Conservation (phyloP, 2,329 filamentous ascomycete genomes). For the Apiospora marii region DNA sequence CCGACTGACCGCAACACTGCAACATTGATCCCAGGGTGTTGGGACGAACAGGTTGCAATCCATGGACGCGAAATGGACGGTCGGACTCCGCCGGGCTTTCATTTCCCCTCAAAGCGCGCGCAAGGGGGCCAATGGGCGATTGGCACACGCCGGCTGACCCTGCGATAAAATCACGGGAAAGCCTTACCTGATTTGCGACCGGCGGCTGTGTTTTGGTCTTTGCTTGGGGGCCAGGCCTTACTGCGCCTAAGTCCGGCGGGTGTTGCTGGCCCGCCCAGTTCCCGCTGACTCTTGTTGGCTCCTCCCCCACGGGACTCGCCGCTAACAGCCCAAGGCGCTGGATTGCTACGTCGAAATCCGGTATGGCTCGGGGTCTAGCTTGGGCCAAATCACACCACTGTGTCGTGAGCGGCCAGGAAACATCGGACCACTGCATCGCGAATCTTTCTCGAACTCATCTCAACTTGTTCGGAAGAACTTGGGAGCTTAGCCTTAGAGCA, state of each 20-base stretch:
- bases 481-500: not conserved
- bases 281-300: not conserved
- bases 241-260: slow-evolving; percentile 15
- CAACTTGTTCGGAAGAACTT: not conserved
- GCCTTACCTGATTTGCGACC: not conserved
- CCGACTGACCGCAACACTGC: not conserved
- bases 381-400: slow-evolving; percentile 32
- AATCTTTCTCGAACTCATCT: slow-evolving; percentile 9
- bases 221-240: not conserved
- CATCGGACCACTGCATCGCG: slow-evolving; percentile 30
- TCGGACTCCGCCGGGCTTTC: slow-evolving; percentile 16
- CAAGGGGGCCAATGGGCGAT: not conserved
- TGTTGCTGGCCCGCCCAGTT: not conserved
- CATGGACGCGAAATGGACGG: not conserved
- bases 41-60: slow-evolving; percentile 10
- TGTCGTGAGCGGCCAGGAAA: slow-evolving; percentile 31
- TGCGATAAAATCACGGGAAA: slow-evolving; percentile 17
- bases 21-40: not conserved
- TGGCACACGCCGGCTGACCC: not conserved
- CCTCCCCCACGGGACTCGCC: slow-evolving; percentile 8
- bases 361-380: not conserved
- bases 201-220: not conserved
- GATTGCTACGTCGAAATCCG: slow-evolving; percentile 7
- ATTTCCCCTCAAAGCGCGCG: not conserved
- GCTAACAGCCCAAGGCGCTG: slow-evolving; percentile 2